Evolutionary conservation across 495 filamentous ascomycete genomes (phyloP), one percentile per base, ranked within the genome.

Genomic region (Ascodesmis nigricans): DNA sequence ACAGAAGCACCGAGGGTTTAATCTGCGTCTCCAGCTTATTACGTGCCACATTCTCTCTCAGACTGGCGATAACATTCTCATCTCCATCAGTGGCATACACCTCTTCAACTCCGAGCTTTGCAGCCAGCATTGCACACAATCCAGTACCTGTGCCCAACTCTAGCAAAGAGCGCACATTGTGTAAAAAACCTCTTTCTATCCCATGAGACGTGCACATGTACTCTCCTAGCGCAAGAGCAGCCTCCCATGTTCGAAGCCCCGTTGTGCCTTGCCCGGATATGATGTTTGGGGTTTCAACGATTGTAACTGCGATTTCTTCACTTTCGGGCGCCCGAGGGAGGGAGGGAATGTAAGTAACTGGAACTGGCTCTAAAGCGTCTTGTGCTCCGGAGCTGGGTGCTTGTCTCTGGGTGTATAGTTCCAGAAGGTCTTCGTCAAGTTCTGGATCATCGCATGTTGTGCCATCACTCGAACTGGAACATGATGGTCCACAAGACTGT

Each of bases 221-320:
- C 14, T 77, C 65, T 0, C 72, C 79, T 0, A 93, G 62, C 49
- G 82, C 75, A n/a, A 95, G 55, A 0, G 80, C 71, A 3, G 84
- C 84, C 57, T 92, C 84, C 84, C 84, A 95, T 3, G 84, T 95
- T 7, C 84, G 69, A 18, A 80, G 60, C 0, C 84, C 84, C 0
- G 84, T 93, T 2, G 78, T 91, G 3, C 78, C 79, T 4, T 62
- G 56, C 0, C 69, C 67, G 5, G 78, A 71, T 26, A 95, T 68
- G 1, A 92, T 52, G 18, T 64, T 63, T 3, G 74, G 69, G 7
- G 75, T 71, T 57, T 95, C 84, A 3, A 75, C 57, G 0, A 79
- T 48, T 6, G 60, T 74, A 38, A 75, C 3, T 53, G 35, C 10
- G 9, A 14, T 18, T 31, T 4, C 37, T 36, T 5, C 35, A 37